Percentiles rank a stretch among this genome's conserved stretches.
phyloP scores from a whole-genome alignment of 805 yeast species.

The Saturnispora zaruensis region DNA sequence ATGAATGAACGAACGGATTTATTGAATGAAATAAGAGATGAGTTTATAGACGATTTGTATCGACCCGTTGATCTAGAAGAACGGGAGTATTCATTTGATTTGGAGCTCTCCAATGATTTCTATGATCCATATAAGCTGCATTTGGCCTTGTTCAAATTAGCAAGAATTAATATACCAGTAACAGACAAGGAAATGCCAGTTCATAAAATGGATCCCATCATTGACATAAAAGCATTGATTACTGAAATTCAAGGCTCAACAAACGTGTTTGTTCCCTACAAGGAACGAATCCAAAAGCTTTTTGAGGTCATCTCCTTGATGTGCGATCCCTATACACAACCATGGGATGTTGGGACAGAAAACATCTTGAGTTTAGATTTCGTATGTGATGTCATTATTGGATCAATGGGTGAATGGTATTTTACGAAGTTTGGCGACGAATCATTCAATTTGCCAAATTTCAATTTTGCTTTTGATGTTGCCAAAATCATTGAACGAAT shows the following conservation, averaged over 20 bases:
- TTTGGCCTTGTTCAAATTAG: constrained; percentile 21
- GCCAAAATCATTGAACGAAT: constrained; percentile 32
- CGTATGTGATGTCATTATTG: constrained; percentile 44
- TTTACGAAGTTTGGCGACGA: constrained; percentile 5
- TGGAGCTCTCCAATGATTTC: constrained; percentile 13
- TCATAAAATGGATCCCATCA: constrained; percentile 4
- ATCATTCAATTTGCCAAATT: constrained; percentile 29
- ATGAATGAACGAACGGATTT: neutral
- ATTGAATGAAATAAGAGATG: neutral
- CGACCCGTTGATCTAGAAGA: constrained; percentile 11
- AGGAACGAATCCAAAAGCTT: constrained; percentile 16
- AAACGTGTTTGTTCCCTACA: neutral
- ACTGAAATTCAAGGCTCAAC: neutral
- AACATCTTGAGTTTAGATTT: constrained; percentile 46
- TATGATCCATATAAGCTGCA: constrained; percentile 26
- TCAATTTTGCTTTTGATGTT: constrained; percentile 26
- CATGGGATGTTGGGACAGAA: constrained; percentile 46
- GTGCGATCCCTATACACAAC: constrained; percentile 63
- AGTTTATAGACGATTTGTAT: neutral
- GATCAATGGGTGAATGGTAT: constrained; percentile 29
- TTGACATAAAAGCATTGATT: neutral
- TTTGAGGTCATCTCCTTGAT: constrained; percentile 30
- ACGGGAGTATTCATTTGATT: constrained; percentile 17
- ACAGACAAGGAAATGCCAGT: constrained; percentile 3
- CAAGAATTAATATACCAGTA: constrained; percentile 18